A percentile compares a stretch with the other conserved stretches of the same genome.
These are phyloP conservation scores for Pestalotiopsis sp. DNA, from an alignment of 2,329 filamentous ascomycete species.

Conservation along the genomic window DNA sequence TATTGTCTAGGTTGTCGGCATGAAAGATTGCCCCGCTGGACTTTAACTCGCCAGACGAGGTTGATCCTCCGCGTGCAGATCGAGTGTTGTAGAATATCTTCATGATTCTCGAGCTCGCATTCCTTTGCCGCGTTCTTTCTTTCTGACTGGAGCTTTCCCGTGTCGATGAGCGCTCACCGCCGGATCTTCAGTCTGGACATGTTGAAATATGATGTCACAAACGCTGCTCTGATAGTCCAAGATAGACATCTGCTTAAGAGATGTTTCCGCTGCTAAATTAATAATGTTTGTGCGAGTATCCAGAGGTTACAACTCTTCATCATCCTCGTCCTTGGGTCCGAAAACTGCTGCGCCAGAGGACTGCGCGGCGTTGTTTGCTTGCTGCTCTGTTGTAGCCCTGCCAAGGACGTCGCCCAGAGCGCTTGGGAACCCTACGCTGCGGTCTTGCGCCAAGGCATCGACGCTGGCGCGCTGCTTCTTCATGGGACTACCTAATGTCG, in stretches of 20 bases:
- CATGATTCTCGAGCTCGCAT: too few species aligned
- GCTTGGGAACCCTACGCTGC: conserved; percentile 37
- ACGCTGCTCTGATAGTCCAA: background rate
- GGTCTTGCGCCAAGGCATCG: conserved; percentile 48
- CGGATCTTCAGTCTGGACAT: background rate
- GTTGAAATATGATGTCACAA: background rate
- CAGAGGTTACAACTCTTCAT: conserved; percentile 32
- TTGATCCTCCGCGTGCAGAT: background rate
- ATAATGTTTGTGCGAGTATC: background rate
- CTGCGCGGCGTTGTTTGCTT: conserved; percentile 20
- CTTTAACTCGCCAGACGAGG: background rate
- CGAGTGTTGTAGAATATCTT: too few species aligned
- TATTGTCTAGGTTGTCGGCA: background rate
- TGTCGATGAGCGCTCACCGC: too few species aligned
- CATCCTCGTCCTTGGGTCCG: conserved; percentile 27
- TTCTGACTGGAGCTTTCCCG: too few species aligned
- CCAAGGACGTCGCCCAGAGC: conserved; percentile 45
- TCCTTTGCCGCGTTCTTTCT: too few species aligned
- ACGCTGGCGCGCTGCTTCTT: conserved; percentile 75
- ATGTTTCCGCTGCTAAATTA: background rate
- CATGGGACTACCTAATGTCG: conserved; percentile 67
- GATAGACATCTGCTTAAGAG: background rate
- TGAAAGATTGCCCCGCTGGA: background rate
- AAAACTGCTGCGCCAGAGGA: conserved; percentile 7
- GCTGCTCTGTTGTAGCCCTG: conserved; percentile 29